Base-by-base conservation (phyloP, 495 filamentous ascomycete genomes). In the Aspergillus funiculosus region DNA sequence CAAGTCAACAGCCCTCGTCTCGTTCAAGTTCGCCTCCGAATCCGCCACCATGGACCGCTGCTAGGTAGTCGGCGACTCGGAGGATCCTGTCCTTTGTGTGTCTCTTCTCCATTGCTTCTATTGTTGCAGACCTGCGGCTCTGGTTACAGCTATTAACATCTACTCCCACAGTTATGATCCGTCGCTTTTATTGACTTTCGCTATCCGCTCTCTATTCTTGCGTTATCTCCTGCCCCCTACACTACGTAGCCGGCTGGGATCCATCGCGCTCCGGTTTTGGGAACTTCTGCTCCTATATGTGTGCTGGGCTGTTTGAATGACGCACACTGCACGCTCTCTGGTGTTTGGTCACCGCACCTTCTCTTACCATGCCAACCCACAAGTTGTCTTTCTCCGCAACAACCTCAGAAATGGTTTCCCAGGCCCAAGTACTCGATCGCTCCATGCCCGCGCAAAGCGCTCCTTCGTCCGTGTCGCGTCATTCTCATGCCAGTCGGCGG, bases 371-470 rank as follows among this genome's bases (percentile, higher is more conserved):
- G 55, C 43, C 49, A 47, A 43, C 48, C n/a, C n/a, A n/a, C 20
- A 50, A 46, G 49, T 41, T 45, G 26, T 34, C 51, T 27, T 25
- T 43, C 29, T 7, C 37, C 32, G 30, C 30, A 34, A 44, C 18
- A 26, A 20, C 34, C 36, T 35, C 36, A 46, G 50, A 64, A 46
- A 86, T 89, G 84, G 82, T 88, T 61, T 87, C 83, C 47, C 80
- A 85, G 63, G 79, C 84, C 59, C 85, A 86, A 54, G 69, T 67
- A 39, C 51, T 69, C 69, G 72, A 77, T 72, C 74, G 67, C 53
- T 63, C 68, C 35, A 57, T 69, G 48, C 66, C 73, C 29, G 54
- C 69, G 45, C 69, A 71, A 46, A 75, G 65, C 63, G 74, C 58
- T 41, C 66, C 80, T 39, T 87, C 85, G 47, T 69, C 85, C 41